Percentiles rank a stretch among this genome's conserved stretches.
phyloP scores from a whole-genome alignment of 2,329 filamentous ascomycete species.

The Torrubiella hemipterigena region DNA sequence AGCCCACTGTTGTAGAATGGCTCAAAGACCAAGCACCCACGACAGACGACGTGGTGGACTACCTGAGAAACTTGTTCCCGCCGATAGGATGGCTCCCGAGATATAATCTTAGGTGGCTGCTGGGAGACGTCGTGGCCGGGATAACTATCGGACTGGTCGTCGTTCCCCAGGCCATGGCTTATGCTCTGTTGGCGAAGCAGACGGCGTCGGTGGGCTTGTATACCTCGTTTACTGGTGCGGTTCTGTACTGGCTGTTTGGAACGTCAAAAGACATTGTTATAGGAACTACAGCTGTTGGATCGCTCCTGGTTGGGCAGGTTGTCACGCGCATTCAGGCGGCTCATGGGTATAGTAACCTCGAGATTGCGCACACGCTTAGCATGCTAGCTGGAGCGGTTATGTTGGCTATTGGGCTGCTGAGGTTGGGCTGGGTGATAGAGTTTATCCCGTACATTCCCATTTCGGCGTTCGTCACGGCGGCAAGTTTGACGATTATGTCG shows the following conservation, averaged over 20 bases:
- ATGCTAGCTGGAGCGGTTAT: slow-evolving; percentile 31
- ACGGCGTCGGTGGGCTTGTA: slow-evolving; percentile 63
- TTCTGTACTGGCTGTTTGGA: slow-evolving; percentile 74
- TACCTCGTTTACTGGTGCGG: slow-evolving; percentile 69
- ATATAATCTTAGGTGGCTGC: slow-evolving; percentile 63
- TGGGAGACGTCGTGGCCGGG: slow-evolving; percentile 60
- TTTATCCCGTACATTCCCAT: slow-evolving; percentile 39
- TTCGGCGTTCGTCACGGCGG: slow-evolving; percentile 37
- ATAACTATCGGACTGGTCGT: slow-evolving; percentile 53
- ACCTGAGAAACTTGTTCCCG: slow-evolving; percentile 46
- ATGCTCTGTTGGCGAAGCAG: slow-evolving; percentile 59
- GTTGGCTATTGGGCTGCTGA: slow-evolving; percentile 30
- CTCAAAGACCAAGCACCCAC: slow-evolving; percentile 42
- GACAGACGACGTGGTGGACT: slow-evolving; percentile 30
- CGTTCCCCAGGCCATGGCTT: slow-evolving; percentile 71
- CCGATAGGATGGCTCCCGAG: slow-evolving; percentile 56
- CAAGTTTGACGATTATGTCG: slow-evolving; percentile 36
- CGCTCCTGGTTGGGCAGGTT: slow-evolving; percentile 36
- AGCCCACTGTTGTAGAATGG: slow-evolving; percentile 55
- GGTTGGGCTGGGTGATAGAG: slow-evolving; percentile 38
- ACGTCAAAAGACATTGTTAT: slow-evolving; percentile 82
- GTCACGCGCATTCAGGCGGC: slow-evolving; percentile 25
- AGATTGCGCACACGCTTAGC: slow-evolving; percentile 31
- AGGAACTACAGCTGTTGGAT: slow-evolving; percentile 46
- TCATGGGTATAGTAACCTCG: slow-evolving; percentile 20